Evolutionary conservation across 1,284 basidiomycete genomes (phyloP), one percentile per base, ranked within the genome.

Genomic region (Puccinia horiana): DNA sequence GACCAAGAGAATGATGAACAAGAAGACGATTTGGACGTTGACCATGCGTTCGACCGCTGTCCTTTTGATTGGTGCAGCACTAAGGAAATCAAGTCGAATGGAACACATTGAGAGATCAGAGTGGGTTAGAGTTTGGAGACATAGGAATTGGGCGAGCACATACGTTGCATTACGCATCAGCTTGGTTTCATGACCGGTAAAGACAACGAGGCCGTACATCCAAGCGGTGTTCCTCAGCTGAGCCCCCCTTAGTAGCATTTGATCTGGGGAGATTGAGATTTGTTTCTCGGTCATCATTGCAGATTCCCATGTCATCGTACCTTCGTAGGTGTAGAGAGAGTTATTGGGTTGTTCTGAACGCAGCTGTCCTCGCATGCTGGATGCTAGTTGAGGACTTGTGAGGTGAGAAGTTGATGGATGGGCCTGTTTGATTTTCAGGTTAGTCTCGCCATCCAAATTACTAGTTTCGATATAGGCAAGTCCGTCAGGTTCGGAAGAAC

Each of bases 371-470:
- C 91, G 91, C 0, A 99, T 89, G 2, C 91, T 87, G 9, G 90
- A 90, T 35, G 94, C 92, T 2, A 92, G 90, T 20, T 91, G 88
- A 0, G 96, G 95, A 0, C 93, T 91, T 14, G 92, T 95, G 61
- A 98, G 89, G 16, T 89, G 86, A 0, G 93, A 88, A 0, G 96
- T 98, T 37, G 94, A 91, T 0, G 93, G 90, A 23, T 93, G 93
- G 0, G 94, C 94, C 88, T 99, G 96, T 87, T 99, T 98, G 88
- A 99, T 98, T 89, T 99, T 99, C 84, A 99, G 90, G 86, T 99
- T 99, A 6, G 97, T 99, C 89, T 99, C 96, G 93, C 96, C 96
- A 85, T 99, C 97, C 32, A 99, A 90, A 87, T 99, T 99, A 47
- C 94, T 93, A 49, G 94, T 96, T 89, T 96, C 94, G 49, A 96